Conservation (phyloP, 1,284 basidiomycete genomes). For the Xanthoconium separans region DNA sequence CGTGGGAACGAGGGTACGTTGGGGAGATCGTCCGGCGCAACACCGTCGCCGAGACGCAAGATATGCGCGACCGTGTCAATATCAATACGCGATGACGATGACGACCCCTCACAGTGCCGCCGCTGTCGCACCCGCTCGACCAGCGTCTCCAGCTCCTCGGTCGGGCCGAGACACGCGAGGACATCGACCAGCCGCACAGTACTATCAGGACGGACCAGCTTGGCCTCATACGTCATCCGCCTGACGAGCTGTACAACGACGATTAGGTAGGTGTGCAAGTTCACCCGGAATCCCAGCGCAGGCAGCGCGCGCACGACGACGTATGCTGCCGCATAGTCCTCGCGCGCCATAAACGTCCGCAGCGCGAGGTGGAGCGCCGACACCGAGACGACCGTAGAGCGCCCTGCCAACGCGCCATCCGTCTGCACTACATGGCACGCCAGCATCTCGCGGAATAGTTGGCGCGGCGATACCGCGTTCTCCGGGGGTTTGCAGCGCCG, state of each 20-base stretch:
- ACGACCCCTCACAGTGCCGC: no score
- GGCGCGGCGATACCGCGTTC: conserved; percentile 37
- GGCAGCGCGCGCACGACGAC: conserved; percentile 37
- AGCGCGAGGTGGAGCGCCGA: conserved; percentile 42
- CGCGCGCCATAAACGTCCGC: conserved; percentile 40
- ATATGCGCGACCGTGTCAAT: conserved; percentile 21
- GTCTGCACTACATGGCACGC: conserved; percentile 32
- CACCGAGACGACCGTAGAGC: conserved; percentile 33
- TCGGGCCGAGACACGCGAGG: conserved; percentile 17
- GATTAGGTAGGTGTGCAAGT: conserved; percentile 40
- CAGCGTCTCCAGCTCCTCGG: conserved; percentile 17
- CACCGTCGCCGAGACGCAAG: conserved; percentile 17
- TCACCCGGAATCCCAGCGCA: conserved; percentile 31
- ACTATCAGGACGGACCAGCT: neutral
- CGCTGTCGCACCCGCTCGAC: no score
- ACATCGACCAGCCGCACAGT: conserved; percentile 25
- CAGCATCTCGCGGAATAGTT: conserved; percentile 51
- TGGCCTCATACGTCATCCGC: conserved; percentile 28
- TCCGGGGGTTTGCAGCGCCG: conserved; percentile 22
- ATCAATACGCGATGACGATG: neutral
- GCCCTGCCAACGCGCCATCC: conserved; percentile 8
- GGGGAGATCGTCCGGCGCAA: conserved; percentile 8
- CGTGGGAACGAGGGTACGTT: neutral
- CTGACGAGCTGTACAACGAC: conserved; percentile 33
- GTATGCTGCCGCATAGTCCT: conserved; percentile 49